phyloP scores from a whole-genome alignment of 129 eudicot species.

The Helianthus annuus region DNA sequence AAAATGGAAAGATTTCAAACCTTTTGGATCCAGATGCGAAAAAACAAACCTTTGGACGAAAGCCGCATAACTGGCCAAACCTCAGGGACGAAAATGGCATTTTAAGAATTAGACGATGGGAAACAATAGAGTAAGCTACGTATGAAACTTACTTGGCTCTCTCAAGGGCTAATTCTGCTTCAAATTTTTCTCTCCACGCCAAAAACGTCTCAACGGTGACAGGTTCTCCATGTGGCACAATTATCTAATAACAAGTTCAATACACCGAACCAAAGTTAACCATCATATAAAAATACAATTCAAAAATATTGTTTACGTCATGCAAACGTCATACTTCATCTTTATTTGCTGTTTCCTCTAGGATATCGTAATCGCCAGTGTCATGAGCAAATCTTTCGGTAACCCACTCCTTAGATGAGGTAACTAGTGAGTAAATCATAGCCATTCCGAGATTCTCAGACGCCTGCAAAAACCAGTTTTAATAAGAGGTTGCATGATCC shows the following conservation, averaged over 20 bases:
- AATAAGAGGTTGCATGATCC: slow-evolving; percentile 18
- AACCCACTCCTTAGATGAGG: slow-evolving; percentile 94
- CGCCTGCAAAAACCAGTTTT: slow-evolving; percentile 47
- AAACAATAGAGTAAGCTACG: background rate
- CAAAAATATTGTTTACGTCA: background rate
- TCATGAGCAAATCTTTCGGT: slow-evolving; percentile 73
- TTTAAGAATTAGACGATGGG: background rate
- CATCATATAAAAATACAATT: slow-evolving; percentile 4
- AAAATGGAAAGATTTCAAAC: too few relatives aligned
- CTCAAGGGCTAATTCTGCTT: slow-evolving; percentile 95
- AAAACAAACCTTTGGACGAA: too few relatives aligned
- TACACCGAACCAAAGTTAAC: slow-evolving; percentile 7
- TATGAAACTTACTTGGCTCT: slow-evolving; percentile 82
- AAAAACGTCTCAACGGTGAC: slow-evolving; percentile 84
- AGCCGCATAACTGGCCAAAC: too few relatives aligned
- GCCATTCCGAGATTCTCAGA: slow-evolving; percentile 97
- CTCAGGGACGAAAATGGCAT: too few relatives aligned
- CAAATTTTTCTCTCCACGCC: slow-evolving; percentile 93
- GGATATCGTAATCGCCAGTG: slow-evolving; percentile 38
- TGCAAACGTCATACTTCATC: slow-evolving; percentile 58
- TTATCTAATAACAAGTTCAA: slow-evolving; percentile 49
- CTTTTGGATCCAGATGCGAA: too few relatives aligned
- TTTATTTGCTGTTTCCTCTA: slow-evolving; percentile 54
- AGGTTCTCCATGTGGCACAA: slow-evolving; percentile 92
- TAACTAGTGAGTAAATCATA: slow-evolving; percentile 83